Evolutionary conservation across 257 asterid genomes (phyloP), one percentile per base, ranked within the genome.

Genomic region (Capsicum rhomboideum): DNA sequence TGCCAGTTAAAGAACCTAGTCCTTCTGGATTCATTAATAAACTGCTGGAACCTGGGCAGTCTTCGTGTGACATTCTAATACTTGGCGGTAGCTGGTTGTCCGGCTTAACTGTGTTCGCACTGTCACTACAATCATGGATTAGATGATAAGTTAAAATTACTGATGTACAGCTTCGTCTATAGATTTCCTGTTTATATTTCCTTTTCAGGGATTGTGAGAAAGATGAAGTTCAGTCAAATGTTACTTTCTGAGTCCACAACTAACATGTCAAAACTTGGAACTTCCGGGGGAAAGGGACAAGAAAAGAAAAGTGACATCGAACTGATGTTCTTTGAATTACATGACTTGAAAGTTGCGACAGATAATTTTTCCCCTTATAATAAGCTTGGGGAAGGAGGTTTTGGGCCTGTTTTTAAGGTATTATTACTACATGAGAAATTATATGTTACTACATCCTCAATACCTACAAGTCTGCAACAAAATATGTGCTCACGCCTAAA

Each of bases 341-440:
- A 37, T 8, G 79, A 71, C 83, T 56, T 87, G 67, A 53, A 40
- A 8, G 67, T 56, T 1, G 83, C 86, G 10, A 83, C 88, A n/a
- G 26, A 85, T 63, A 56, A 85, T 77, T 85, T 87, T 80, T 87
- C 84, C 42, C 31, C 8, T n/a, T 44, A 50, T 29, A 84, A 83
- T 54, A 86, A 83, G 84, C 84, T 88, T 3, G 90, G 90, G 61
- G 91, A 84, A 82, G 88, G 91, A 34, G 91, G 89, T 53, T 88
- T 88, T 84, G 90, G 89, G 31, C 86, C 83, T 67, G 90, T 86
- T 84, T 88, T 84, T 72, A 84, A 88, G 87, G 89, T 88, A 78
- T 31, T 80, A 21, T 6, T 40, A 20, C 10, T 40, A 10, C 49
- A 67, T 31, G 0, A 16, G 13, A 31, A 16, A 31, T 16, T 31